phyloP scores from a whole-genome alignment of 2,329 filamentous ascomycete species.

The Aspergillus sp. region DNA sequence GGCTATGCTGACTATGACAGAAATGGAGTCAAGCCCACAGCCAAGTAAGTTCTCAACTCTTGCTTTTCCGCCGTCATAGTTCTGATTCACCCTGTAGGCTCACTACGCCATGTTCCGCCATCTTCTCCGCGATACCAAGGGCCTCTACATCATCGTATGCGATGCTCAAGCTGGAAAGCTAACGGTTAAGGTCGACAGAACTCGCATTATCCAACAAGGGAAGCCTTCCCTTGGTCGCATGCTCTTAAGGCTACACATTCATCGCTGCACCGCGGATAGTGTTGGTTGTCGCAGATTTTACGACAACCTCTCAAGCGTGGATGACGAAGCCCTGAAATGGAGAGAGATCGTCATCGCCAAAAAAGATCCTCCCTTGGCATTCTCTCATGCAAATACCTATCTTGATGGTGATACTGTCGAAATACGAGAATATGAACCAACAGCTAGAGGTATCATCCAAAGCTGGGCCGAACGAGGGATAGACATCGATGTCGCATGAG shows the following conservation, averaged over 20 bases:
- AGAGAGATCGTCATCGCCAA: slow-evolving; percentile 58
- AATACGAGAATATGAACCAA: slow-evolving; percentile 53
- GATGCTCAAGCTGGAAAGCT: background rate
- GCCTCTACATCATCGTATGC: slow-evolving; percentile 42
- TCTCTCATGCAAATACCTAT: slow-evolving; percentile 63
- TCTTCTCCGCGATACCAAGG: slow-evolving; percentile 54
- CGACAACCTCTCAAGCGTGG: slow-evolving; percentile 14
- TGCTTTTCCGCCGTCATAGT: background rate
- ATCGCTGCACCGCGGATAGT: background rate
- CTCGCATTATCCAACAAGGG: background rate
- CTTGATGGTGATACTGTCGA: slow-evolving; percentile 41
- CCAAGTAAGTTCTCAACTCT: slow-evolving; percentile 7
- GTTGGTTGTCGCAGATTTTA: background rate
- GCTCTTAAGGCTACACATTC: background rate
- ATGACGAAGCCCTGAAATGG: slow-evolving; percentile 53
- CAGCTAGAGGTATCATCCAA: background rate
- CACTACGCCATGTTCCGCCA: slow-evolving; percentile 52
- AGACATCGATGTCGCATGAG: background rate
- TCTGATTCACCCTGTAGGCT: slow-evolving; percentile 29
- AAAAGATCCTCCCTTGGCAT: slow-evolving; percentile 52
- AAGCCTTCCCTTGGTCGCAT: background rate
- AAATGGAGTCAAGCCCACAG: slow-evolving; percentile 21
- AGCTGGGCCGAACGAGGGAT: background rate
- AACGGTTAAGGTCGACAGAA: background rate
- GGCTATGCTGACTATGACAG: slow-evolving; percentile 1